These are phyloP conservation scores for Zymoseptoria crescenta DNA, from an alignment of 2,329 filamentous ascomycete genomes.

Conservation along the genomic window DNA sequence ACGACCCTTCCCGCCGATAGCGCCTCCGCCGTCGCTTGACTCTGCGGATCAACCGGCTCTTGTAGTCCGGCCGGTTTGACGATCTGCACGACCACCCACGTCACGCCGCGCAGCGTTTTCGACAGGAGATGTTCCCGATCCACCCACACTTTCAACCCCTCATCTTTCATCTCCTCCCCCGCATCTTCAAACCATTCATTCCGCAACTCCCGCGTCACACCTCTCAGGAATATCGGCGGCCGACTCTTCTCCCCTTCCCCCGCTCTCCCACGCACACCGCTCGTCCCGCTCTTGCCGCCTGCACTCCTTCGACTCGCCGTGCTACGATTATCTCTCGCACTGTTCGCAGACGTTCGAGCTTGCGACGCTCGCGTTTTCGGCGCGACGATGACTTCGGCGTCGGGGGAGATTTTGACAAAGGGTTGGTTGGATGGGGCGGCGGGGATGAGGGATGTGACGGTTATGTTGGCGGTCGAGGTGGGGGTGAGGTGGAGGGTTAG, in stretches of 20 bases:
- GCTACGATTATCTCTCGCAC: constrained; percentile 67
- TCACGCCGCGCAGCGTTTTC: constrained; percentile 66
- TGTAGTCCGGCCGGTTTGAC: constrained; percentile 73
- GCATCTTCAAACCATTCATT: constrained; percentile 66
- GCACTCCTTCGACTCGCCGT: constrained; percentile 69
- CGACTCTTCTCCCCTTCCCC: constrained; percentile 59
- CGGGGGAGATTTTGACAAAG: constrained; percentile 87
- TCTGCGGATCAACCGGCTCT: constrained; percentile 62
- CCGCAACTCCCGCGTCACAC: constrained; percentile 62
- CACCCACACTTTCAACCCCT: constrained; percentile 70
- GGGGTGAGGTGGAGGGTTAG: constrained; percentile 89
- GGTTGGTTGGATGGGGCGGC: constrained; percentile 57
- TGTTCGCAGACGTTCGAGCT: constrained; percentile 43
- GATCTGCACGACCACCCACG: constrained; percentile 76
- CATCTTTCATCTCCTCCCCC: constrained; percentile 42
- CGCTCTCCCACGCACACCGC: constrained; percentile 56
- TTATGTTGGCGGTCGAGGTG: constrained; percentile 89
- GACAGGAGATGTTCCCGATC: constrained; percentile 67
- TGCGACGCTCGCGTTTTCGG: constrained; percentile 66
- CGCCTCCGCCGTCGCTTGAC: constrained; percentile 53
- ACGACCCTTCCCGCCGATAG: constrained; percentile 60
- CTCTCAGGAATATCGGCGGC: constrained; percentile 66
- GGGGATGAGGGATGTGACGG: constrained; percentile 75
- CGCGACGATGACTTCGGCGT: constrained; percentile 94
- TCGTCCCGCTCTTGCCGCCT: constrained; percentile 61